Base-by-base conservation (phyloP, 768 basidiomycete genomes). In the Macrocybe gigantea region DNA sequence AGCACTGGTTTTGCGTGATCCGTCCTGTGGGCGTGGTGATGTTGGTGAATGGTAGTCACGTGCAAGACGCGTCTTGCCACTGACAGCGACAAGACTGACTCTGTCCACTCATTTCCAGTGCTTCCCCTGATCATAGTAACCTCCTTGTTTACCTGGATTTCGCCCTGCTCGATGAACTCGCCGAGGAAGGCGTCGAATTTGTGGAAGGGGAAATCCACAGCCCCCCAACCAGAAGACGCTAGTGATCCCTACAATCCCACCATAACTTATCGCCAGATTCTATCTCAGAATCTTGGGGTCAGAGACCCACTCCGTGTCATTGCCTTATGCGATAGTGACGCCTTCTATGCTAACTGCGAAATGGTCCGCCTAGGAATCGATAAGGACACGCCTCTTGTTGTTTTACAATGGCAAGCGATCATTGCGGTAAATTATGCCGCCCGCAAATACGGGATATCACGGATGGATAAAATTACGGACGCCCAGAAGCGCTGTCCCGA, bases 351-450 rank as follows among this genome's bases (percentile, higher is more conserved):
- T 9, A 83, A 87, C 6, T 94, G 89, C 68, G 94, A 96, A 65
- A 87, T 85, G 67, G 77, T 89, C 45, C 74, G 93, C 30, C 77
- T 95, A 0, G 80, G 78, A 0, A 69, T 89, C 2, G 67, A 69
- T 39, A 74, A 75, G 37, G 72, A 75, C 12, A 73, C 60, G 1
- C 91, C 92, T 0, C 72, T 94, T 8, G 88, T 91, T 5, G 91
- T 93, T 5, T 75, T 85, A 38, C 93, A 95, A 54, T 94, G 93
- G 93, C 80, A 88, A 39, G 73, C 80, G 11, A 61, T 94, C 45
- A 98, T 99, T 49, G 96, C 96, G 0, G 87, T 98, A 53, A 97
- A 94, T 65, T 98, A 99, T 60, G 85, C 93, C 5, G 95, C 96
- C 0, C 79, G 96, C 53, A 82, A 82, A 58, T 97, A 78, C 60